A percentile compares a stretch with the other conserved stretches of the same genome.
phyloP scores from a whole-genome alignment of 805 yeast genomes.

The Ogataea parapolymorpha region DNA sequence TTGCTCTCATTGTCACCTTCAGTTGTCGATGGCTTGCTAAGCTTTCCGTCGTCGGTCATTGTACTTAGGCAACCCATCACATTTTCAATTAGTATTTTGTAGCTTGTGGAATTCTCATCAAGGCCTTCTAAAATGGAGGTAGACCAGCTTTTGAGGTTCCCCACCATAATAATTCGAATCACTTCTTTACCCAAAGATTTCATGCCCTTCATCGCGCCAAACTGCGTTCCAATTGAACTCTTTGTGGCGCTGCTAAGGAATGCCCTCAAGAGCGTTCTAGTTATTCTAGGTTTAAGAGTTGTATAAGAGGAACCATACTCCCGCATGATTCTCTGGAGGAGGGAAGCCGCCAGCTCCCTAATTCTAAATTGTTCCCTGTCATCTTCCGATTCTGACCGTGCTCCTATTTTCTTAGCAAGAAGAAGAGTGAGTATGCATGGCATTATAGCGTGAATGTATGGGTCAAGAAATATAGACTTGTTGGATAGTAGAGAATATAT shows the following conservation, averaged over 20 bases:
- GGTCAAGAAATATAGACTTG: conserved; percentile 84
- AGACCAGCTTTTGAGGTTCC: conserved; percentile 82
- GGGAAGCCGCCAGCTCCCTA: conserved; percentile 83
- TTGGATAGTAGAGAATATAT: conserved; percentile 81
- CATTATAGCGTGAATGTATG: conserved; percentile 93
- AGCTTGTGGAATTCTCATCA: conserved; percentile 19
- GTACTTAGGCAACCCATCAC: conserved; percentile 53
- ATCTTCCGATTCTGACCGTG: conserved; percentile 21
- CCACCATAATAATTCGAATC: conserved; percentile 74
- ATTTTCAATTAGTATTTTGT: conserved; percentile 38
- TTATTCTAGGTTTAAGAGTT: conserved; percentile 87
- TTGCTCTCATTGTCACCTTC: background rate
- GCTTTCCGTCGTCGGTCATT: conserved; percentile 37
- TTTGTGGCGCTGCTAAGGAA: conserved; percentile 68
- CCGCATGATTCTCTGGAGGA: conserved; percentile 72
- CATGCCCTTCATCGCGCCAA: conserved; percentile 86
- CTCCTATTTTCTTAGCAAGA: conserved; percentile 84
- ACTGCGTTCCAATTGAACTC: conserved; percentile 84
- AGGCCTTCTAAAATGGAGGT: conserved; percentile 45
- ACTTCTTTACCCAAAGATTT: conserved; percentile 85
- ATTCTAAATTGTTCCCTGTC: conserved; percentile 49
- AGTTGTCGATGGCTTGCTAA: conserved; percentile 27
- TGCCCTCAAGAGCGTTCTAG: conserved; percentile 88
- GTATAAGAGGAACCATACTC: conserved; percentile 83
- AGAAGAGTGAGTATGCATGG: conserved; percentile 92